phyloP scores from a whole-genome alignment of 2,329 filamentous ascomycete species.

The Calonectria naviculata region DNA sequence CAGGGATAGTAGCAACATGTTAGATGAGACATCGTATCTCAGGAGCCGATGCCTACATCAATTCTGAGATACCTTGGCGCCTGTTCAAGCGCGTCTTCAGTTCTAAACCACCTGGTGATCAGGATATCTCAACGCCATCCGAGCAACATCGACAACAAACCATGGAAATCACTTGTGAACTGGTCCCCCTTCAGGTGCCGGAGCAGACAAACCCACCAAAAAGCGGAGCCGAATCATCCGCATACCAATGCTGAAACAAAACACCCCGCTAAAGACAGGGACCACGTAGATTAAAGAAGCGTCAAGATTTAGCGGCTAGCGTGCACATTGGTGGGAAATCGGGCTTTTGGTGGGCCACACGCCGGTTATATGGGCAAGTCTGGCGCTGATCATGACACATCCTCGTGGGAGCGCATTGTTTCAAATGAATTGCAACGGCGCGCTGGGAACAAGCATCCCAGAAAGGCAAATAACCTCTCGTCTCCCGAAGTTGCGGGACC shows the following conservation, averaged over 20 bases:
- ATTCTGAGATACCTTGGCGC: not conserved
- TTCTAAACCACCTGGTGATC: not conserved
- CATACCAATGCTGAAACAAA: slow-evolving; percentile 12
- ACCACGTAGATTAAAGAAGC: not conserved
- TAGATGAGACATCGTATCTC: not conserved
- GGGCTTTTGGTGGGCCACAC: not conserved
- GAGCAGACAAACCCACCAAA: not conserved
- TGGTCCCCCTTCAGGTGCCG: not conserved
- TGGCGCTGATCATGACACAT: not conserved
- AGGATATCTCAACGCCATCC: not conserved
- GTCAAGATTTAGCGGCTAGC: not conserved
- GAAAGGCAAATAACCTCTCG: not conserved
- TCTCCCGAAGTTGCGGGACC: not conserved
- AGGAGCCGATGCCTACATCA: not conserved
- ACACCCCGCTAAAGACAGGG: not conserved
- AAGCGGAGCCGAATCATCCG: slow-evolving; percentile 15
- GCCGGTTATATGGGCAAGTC: not conserved
- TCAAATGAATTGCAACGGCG: slow-evolving; percentile 7
- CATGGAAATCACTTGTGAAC: not conserved
- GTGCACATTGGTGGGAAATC: slow-evolving; percentile 21
- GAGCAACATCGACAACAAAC: not conserved
- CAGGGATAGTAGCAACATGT: not conserved
- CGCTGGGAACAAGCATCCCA: not conserved
- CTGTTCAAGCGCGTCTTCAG: not conserved
- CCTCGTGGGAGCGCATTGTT: not conserved